Conservation (phyloP, 306 rosid species). For the Lupinus albus region DNA sequence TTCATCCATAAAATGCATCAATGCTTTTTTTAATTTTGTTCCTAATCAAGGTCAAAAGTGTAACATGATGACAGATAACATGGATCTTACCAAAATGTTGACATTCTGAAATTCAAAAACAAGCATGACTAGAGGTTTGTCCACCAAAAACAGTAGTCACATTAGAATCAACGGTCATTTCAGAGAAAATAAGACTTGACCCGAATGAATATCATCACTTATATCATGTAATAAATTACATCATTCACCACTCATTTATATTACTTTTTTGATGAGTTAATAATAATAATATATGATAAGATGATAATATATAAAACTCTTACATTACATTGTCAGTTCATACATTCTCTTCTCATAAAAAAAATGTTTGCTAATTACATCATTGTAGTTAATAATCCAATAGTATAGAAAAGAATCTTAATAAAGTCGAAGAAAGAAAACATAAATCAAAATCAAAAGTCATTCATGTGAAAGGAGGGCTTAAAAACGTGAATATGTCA, state of each 20-base stretch:
- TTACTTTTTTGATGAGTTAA: no score
- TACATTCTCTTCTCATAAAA: no score
- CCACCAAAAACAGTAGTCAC: neutral
- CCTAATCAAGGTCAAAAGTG: no score
- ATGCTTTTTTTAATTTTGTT: no score
- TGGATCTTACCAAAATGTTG: neutral
- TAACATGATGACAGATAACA: neutral
- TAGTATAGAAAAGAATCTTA: conserved; percentile 45
- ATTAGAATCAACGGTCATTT: conserved; percentile 15
- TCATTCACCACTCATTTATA: no score
- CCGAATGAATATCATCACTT: conserved; percentile 25
- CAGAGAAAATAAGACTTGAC: neutral
- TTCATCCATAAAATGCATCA: neutral
- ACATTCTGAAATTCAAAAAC: neutral
- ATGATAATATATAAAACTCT: no score
- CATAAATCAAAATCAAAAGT: conserved; percentile 48
- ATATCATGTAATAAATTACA: no score
- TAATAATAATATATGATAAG: no score
- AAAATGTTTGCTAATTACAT: conserved; percentile 68
- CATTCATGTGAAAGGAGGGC: conserved; percentile 38
- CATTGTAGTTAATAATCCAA: conserved; percentile 48
- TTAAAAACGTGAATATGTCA: conserved; percentile 27
- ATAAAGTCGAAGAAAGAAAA: conserved; percentile 44
- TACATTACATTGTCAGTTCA: no score
- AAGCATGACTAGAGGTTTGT: neutral